Conservation (phyloP, 768 basidiomycete genomes). For the Panaeolus papilionaceus region DNA sequence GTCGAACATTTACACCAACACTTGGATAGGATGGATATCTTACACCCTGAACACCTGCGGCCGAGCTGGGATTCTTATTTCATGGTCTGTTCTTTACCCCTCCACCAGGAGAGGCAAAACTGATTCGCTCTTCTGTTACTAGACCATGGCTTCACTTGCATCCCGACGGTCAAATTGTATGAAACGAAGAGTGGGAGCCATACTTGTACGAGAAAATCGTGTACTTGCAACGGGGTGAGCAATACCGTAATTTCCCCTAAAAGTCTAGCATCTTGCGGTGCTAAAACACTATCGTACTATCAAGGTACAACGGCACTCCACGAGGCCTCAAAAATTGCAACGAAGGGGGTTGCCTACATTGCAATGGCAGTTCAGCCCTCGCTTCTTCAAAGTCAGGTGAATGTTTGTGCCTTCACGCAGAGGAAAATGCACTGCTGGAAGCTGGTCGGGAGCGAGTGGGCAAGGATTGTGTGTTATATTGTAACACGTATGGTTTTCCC, state of each 20-base stretch:
- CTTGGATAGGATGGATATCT: conserved; percentile 71
- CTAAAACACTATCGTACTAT: neutral
- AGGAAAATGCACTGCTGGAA: conserved; percentile 96
- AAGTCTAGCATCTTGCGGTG: neutral
- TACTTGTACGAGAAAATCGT: conserved; percentile 85
- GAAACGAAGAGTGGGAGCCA: conserved; percentile 95
- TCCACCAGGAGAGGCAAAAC: neutral
- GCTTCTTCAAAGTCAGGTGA: conserved; percentile 53
- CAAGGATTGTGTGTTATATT: conserved; percentile 85
- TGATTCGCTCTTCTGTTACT: neutral
- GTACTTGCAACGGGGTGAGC: conserved; percentile 80
- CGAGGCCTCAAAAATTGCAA: conserved; percentile 89
- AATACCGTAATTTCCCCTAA: neutral
- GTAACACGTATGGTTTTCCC: conserved; percentile 82
- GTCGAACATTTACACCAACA: conserved; percentile 62
- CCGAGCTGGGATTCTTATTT: conserved; percentile 98
- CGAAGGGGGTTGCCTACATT: conserved; percentile 88
- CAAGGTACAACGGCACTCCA: conserved; percentile 95
- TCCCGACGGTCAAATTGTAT: conserved; percentile 94
- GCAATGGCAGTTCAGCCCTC: conserved; percentile 59
- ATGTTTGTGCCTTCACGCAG: conserved; percentile 96
- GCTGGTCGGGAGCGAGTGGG: conserved; percentile 93
- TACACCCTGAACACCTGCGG: conserved; percentile 76
- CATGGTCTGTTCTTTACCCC: conserved; percentile 64
- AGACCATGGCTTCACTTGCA: conserved; percentile 91